phyloP scores from a whole-genome alignment of 1,139 yeast genomes.

The Taphrina pruni region DNA sequence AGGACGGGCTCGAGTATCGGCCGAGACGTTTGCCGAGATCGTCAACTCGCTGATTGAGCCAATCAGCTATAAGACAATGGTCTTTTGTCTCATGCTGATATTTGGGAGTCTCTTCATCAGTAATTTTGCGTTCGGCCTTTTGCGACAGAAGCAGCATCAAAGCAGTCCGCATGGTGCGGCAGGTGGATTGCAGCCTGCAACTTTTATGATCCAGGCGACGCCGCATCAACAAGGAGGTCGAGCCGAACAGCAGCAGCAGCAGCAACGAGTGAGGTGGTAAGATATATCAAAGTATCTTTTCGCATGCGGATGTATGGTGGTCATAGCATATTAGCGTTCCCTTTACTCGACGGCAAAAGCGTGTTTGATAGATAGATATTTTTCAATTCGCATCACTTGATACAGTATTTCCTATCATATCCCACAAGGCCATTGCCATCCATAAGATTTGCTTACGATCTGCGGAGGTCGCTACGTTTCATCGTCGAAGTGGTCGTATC shows the following conservation, averaged over 20 bases:
- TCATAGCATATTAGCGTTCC: neutral
- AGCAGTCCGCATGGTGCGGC: neutral
- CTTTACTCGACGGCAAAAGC: neutral
- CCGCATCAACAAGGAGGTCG: slow-evolving; percentile 20
- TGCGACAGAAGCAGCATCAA: slow-evolving; percentile 38
- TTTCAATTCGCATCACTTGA: no score
- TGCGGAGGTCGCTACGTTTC: no score
- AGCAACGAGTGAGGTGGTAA: slow-evolving; percentile 10
- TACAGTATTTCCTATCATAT: no score
- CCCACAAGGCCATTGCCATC: no score
- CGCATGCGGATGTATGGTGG: neutral
- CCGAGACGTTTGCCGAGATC: slow-evolving; percentile 81
- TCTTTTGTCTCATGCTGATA: slow-evolving; percentile 46
- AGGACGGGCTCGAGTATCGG: slow-evolving; percentile 78
- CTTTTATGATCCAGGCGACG: slow-evolving; percentile 40
- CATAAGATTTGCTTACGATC: no score
- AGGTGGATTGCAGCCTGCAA: slow-evolving; percentile 26
- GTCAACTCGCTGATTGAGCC: slow-evolving; percentile 77
- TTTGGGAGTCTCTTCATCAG: slow-evolving; percentile 48
- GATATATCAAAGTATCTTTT: no score
- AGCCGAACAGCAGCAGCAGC: neutral
- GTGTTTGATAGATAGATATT: neutral
- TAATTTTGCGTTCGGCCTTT: slow-evolving; percentile 44
- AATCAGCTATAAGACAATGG: slow-evolving; percentile 74
- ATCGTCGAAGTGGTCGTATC: no score